Conservation (phyloP, 192 early-diverging fungal genomes). For the Coemansia sp. region DNA sequence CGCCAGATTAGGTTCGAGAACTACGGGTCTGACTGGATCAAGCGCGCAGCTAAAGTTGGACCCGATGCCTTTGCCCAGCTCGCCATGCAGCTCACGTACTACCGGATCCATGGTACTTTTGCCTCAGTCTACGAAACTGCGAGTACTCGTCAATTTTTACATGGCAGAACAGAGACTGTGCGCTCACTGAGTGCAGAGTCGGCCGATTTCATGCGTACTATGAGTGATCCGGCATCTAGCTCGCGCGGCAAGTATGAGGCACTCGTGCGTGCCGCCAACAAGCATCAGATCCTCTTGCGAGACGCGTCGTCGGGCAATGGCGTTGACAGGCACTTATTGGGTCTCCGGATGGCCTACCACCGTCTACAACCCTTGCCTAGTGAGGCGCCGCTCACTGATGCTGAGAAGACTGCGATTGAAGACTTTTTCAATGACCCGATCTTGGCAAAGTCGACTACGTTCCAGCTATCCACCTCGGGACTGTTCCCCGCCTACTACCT, state of each 20-base stretch:
- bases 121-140: conserved; percentile 86
- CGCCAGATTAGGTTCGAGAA: conserved; percentile 64
- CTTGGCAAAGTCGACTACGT: conserved; percentile 66
- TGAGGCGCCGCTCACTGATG: conserved; percentile 13
- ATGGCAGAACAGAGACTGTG: conserved; percentile 87
- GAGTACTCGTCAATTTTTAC: conserved; percentile 74
- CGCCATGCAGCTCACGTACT: conserved; percentile 82
- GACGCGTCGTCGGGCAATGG: conserved; percentile 74
- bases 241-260: conserved; percentile 46
- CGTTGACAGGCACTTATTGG: conserved; percentile 83
- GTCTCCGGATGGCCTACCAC: conserved; percentile 64
- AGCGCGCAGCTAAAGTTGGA: conserved; percentile 63
- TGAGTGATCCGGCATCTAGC: conserved; percentile 56
- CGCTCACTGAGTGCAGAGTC: conserved; percentile 74
- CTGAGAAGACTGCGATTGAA: conserved; percentile 26
- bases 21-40: conserved; percentile 78
- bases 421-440: conserved; percentile 67
- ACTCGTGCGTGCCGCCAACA: conserved; percentile 64
- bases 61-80: conserved; percentile 90
- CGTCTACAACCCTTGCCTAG: conserved; percentile 55
- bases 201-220: conserved; percentile 67
- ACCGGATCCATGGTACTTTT: conserved; percentile 64
- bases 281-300: conserved; percentile 73
- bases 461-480: conserved; percentile 76
- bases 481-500: conserved; percentile 71